Base-by-base conservation (phyloP, 306 rosid genomes). In the Betula pendula region DNA sequence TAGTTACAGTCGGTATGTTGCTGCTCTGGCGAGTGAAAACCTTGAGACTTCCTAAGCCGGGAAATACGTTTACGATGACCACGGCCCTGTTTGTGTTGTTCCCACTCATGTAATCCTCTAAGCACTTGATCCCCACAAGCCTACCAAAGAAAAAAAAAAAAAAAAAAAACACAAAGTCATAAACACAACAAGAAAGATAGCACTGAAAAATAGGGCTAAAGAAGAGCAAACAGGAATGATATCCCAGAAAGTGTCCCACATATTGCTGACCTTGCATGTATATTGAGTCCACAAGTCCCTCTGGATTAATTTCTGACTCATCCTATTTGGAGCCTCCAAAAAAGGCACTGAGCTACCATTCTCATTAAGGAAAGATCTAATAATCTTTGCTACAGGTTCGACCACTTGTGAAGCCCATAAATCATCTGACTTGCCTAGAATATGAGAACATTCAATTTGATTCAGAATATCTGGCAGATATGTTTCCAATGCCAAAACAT, bases 251-350 rank as follows among this genome's bases (percentile, higher is more conserved):
- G 33, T 7, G 22, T 15, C 13, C 12, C 44, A 38, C 66, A 62
- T 38, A 15, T 49, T 35, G 42, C 82, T 56, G 24, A 87, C 98
- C 98, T 92, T 77, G 90, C 98, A 94, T 51, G 65, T 72, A 80
- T 92, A 89, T 81, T 84, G 98, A 56, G 95, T 89, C 98, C 98
- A 94, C 68, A 94, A 83, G 76, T 92, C 97, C 87, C 93, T 90
- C 76, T 84, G 89, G 15, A 78, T 76, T 62, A 78, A 59, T 71
- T 85, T 86, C 62, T 33, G 62, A 71, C 84, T 89, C 67, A 22
- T 50, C 82, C 55, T 73, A 48, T 73, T 76, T 68, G 77, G 73
- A 38, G 76, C 66, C 70, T 29, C 86, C 66, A 11, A 67, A 9
- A 74, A 72, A 24, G 84, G 71, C 25, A 78, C 67, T 60, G 60